A percentile compares a stretch with the other conserved stretches of the same genome.
Conservation (phyloP, 345 rosid genomes). For the Eucalyptus globulus region DNA sequence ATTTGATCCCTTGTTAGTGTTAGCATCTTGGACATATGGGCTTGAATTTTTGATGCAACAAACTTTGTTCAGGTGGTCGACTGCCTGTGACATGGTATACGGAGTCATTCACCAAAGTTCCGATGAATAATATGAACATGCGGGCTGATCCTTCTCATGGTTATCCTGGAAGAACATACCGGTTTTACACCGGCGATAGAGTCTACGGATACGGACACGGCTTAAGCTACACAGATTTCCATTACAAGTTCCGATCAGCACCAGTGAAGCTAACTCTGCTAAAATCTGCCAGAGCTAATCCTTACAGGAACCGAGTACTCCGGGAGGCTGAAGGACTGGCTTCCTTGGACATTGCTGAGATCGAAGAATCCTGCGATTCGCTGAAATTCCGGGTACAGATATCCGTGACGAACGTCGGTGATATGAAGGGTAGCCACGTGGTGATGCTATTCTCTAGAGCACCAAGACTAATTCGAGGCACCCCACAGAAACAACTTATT, state of each 20-base stretch:
- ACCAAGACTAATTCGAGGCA: conserved; percentile 28
- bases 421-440: conserved; percentile 65
- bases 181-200: conserved; percentile 59
- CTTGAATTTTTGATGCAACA: neutral
- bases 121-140: conserved; percentile 89
- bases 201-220: conserved; percentile 75
- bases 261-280: conserved; percentile 36
- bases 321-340: conserved; percentile 10
- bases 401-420: conserved; percentile 46
- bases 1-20: neutral
- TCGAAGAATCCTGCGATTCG: conserved; percentile 31
- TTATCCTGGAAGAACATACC: conserved; percentile 88
- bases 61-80: conserved; percentile 55
- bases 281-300: neutral
- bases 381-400: conserved; percentile 33
- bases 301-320: conserved; percentile 18
- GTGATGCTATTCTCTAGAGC: conserved; percentile 50
- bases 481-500: conserved; percentile 58
- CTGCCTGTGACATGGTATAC: conserved; percentile 94
- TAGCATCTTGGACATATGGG: neutral
- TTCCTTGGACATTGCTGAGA: conserved; percentile 12
- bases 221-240: conserved; percentile 56
- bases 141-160: conserved; percentile 57
- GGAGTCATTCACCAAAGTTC: conserved; percentile 54
- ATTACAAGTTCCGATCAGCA: conserved; percentile 50